Conservation (phyloP, 257 asterid genomes). For the Hygrophila difformis region DNA sequence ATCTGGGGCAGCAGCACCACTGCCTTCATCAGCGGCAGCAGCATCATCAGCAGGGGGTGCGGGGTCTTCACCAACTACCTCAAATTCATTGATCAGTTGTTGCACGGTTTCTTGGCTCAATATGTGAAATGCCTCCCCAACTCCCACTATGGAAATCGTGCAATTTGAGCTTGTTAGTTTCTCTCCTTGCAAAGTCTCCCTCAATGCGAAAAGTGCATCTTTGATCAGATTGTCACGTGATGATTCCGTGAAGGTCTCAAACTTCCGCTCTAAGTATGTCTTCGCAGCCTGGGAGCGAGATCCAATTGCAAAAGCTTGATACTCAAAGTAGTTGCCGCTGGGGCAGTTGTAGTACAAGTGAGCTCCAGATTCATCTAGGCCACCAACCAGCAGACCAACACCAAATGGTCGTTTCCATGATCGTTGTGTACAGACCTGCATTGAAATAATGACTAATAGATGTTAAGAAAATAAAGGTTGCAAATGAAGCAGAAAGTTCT, state of each 20-base stretch:
- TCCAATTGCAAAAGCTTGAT: constrained; percentile 96
- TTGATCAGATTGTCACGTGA: constrained; percentile 73
- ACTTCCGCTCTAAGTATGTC: constrained; percentile 87
- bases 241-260: constrained; percentile 54
- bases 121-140: constrained; percentile 64
- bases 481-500: no score
- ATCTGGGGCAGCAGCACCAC: constrained; percentile 19
- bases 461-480: no score
- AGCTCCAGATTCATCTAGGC: constrained; percentile 97
- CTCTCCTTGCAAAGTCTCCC: constrained; percentile 94
- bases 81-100: constrained; percentile 64
- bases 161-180: constrained; percentile 75
- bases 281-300: constrained; percentile 99
- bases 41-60: constrained; percentile 33
- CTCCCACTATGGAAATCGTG: constrained; percentile 78
- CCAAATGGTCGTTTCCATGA: constrained; percentile 99
- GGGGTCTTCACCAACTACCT: constrained; percentile 67
- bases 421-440: constrained; percentile 92
- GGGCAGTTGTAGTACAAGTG: constrained; percentile 96
- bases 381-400: constrained; percentile 90
- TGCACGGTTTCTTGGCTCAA: constrained; percentile 75
- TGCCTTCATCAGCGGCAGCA: constrained; percentile 38
- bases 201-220: constrained; percentile 86
- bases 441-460: neutral
- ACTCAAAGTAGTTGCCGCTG: constrained; percentile 94